Conservation (phyloP, 179 eudicot genomes). For the Patellifolia procumbens region DNA sequence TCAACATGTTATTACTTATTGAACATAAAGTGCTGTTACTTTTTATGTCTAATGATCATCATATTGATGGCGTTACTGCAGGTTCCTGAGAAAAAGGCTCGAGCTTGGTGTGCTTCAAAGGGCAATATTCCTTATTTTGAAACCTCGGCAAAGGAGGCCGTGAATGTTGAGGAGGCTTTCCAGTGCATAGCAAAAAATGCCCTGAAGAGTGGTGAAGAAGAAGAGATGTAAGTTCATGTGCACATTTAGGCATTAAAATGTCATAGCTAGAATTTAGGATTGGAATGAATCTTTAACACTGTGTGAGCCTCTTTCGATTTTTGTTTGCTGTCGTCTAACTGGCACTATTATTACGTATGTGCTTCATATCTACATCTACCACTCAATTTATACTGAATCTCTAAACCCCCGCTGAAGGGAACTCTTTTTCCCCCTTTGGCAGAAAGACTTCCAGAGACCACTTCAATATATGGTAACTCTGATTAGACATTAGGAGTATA, state of each 20-base stretch:
- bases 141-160: slow-evolving; percentile 77
- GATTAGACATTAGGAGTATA: neutral
- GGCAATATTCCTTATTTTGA: slow-evolving; percentile 71
- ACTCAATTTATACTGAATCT: neutral
- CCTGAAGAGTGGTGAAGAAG: slow-evolving; percentile 63
- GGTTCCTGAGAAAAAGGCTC: slow-evolving; percentile 79
- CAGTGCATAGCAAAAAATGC: slow-evolving; percentile 71
- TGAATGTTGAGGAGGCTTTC: slow-evolving; percentile 77
- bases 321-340: neutral
- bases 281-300: neutral
- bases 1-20: neutral
- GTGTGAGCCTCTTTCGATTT: neutral
- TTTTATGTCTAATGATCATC: neutral
- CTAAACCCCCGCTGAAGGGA: too few species aligned
- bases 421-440: too few species aligned
- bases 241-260: neutral
- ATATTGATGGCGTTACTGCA: slow-evolving; percentile 7
- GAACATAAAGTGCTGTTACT: neutral
- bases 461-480: neutral
- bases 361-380: neutral
- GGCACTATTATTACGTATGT: neutral
- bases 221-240: slow-evolving; percentile 63
- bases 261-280: neutral
- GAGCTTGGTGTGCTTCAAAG: slow-evolving; percentile 65
- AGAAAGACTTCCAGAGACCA: neutral